These are phyloP conservation scores for Alternaria infectoria DNA, from an alignment of 2,329 filamentous ascomycete genomes.

Conservation along the genomic window DNA sequence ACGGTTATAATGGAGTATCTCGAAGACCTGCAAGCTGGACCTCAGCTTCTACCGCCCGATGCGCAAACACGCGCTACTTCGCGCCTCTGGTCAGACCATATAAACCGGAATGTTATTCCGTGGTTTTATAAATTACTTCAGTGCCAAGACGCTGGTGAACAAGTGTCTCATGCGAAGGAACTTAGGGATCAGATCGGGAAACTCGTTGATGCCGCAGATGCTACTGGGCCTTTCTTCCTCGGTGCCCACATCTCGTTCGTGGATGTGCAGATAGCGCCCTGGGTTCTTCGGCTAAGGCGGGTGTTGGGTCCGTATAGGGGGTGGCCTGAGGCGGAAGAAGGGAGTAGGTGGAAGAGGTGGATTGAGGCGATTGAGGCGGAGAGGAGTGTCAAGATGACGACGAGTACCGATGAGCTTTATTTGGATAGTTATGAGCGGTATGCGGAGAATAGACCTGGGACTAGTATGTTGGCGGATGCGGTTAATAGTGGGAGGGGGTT, in stretches of 20 bases:
- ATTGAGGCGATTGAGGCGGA: constrained; percentile 71
- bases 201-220: constrained; percentile 63
- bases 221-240: constrained; percentile 72
- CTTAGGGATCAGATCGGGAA: constrained; percentile 71
- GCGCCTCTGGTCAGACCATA: constrained; percentile 81
- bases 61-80: constrained; percentile 74
- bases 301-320: constrained; percentile 69
- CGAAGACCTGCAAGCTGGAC: constrained; percentile 71
- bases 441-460: constrained; percentile 67
- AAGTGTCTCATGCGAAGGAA: constrained; percentile 64
- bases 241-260: constrained; percentile 67
- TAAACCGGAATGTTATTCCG: constrained; percentile 78
- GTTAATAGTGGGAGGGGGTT: constrained; percentile 63
- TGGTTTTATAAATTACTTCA: constrained; percentile 77
- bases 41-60: constrained; percentile 68
- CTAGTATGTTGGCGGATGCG: constrained; percentile 64
- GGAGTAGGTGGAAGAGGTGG: constrained; percentile 72
- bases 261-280: constrained; percentile 77
- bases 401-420: constrained; percentile 70
- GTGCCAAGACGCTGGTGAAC: constrained; percentile 65
- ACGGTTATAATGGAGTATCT: constrained; percentile 87
- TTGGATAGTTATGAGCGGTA: constrained; percentile 70
- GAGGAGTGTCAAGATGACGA: constrained; percentile 69
- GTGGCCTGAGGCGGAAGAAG: constrained; percentile 69
- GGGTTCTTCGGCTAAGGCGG: constrained; percentile 71